Evolutionary conservation across 345 rosid species (phyloP).

Genomic region (Litchi chinensis): DNA sequence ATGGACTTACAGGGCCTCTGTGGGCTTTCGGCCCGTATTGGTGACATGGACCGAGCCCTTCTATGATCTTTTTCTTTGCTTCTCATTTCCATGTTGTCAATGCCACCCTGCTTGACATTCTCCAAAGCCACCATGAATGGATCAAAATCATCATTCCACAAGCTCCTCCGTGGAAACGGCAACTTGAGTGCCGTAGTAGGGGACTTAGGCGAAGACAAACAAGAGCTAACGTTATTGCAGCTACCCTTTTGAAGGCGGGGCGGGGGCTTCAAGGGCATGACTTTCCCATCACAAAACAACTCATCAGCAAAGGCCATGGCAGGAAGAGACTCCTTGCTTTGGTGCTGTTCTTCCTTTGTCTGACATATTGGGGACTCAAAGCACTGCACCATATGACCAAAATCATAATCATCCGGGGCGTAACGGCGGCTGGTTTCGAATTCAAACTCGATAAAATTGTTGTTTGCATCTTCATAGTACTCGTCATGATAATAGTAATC

Average conservation of each 20-base stretch:
- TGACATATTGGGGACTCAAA: neutral
- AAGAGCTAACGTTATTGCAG: conserved; percentile 2
- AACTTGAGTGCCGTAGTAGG: conserved; percentile 21
- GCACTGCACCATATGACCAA: neutral
- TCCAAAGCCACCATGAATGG: conserved; percentile 58
- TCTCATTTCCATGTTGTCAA: conserved; percentile 21
- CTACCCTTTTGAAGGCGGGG: conserved; percentile 30
- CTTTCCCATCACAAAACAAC: conserved; percentile 48
- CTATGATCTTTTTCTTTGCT: conserved; percentile 18
- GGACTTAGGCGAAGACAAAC: conserved; percentile 20
- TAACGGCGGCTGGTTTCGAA: conserved; percentile 38
- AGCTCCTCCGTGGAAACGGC: conserved; percentile 36
- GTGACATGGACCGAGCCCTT: conserved; percentile 42
- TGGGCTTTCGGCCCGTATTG: conserved; percentile 14
- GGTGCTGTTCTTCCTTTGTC: neutral
- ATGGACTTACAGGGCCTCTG: neutral
- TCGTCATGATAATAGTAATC: neutral
- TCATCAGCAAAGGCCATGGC: conserved; percentile 66
- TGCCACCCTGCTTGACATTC: conserved; percentile 34
- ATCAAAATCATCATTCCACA: conserved; percentile 60
- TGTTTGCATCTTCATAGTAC: conserved; percentile 12
- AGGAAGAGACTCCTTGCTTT: conserved; percentile 15
- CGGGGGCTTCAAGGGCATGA: conserved; percentile 53
- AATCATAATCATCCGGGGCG: neutral
- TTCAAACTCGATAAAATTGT: conserved; percentile 37